Evolutionary conservation across 306 rosid species (phyloP), one percentile per base, ranked within the genome.

Genomic region (Citrullus colocynthis): DNA sequence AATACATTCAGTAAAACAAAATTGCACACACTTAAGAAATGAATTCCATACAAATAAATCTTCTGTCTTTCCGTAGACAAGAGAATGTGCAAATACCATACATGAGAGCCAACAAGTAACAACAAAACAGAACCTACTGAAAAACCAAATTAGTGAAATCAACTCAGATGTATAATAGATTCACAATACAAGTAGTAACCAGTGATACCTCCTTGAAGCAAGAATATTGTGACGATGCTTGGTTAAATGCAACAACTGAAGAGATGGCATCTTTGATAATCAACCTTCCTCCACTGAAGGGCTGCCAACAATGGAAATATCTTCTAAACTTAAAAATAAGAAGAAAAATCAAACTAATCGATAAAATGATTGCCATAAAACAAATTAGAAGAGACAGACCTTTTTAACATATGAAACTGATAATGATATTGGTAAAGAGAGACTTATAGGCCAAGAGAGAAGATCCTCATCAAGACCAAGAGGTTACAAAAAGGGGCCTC

Each of bases 161-260:
- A 12, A 42, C 67, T 21, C 59, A 18, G 17, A 13, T 28, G 20
- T 45, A 20, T 15, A 60, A 48, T 1, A 17, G 5, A 28, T 60
- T 44, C 73, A 61, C 36, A 59, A 77, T 11, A 42, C 77, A 51
- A 58, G 77, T 17, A 51, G 44, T 7, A 51, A 79, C 28, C 42
- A 37, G 51, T n/a, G 44, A 78, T 88, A 95, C 97, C 99, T 92
- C 85, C 91, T 91, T n/a, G 97, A 89, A 67, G 99, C 89, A 85
- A 91, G 86, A 79, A 90, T 85, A 78, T 78, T 78, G 79, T 85
- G 93, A 81, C 99, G 98, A 81, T 83, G 92, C 80, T 85, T 83
- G 61, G 97, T 96, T 82, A 96, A 87, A 71, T 92, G 91, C 89
- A 96, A 85, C 75, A 92, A 86, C 78, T 95, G 97, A 86, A 90